phyloP scores from a whole-genome alignment of 164 flowering plant species.

The Stephania japonica region DNA sequence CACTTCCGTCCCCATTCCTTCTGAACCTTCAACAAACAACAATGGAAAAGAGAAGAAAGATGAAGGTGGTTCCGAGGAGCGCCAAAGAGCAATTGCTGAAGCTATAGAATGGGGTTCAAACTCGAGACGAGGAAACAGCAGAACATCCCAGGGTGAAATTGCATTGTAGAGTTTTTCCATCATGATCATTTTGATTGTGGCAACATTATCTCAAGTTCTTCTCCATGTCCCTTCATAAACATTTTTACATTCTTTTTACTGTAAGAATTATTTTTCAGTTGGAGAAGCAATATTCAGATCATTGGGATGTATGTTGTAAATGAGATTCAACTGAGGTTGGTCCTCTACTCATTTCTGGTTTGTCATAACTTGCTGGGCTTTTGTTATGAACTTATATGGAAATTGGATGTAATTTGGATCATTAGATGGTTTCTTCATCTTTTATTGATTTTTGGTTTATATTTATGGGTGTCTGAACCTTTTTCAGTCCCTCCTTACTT shows the following conservation, averaged over 20 bases:
- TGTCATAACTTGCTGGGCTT: neutral
- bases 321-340: slow-evolving; percentile 7
- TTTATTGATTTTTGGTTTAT: too few relatives aligned
- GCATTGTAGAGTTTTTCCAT: slow-evolving; percentile 4
- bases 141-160: slow-evolving; percentile 11
- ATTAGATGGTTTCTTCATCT: too few relatives aligned
- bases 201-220: neutral
- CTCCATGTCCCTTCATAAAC: neutral
- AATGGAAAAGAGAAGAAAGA: slow-evolving; percentile 10
- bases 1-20: slow-evolving; percentile 2
- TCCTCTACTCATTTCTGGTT: neutral
- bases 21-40: slow-evolving; percentile 14
- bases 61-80: slow-evolving; percentile 21
- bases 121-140: slow-evolving; percentile 19
- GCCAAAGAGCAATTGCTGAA: slow-evolving; percentile 32
- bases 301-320: neutral
- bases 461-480: too few relatives aligned
- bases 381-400: neutral
- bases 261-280: slow-evolving; percentile 8
- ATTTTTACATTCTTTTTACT: neutral
- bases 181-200: neutral
- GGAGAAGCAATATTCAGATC: neutral
- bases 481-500: too few relatives aligned
- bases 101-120: slow-evolving; percentile 39
- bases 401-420: neutral